These are phyloP conservation scores for Cordyceps tenuipes DNA, from an alignment of 2,329 filamentous ascomycete genomes.

Conservation along the genomic window DNA sequence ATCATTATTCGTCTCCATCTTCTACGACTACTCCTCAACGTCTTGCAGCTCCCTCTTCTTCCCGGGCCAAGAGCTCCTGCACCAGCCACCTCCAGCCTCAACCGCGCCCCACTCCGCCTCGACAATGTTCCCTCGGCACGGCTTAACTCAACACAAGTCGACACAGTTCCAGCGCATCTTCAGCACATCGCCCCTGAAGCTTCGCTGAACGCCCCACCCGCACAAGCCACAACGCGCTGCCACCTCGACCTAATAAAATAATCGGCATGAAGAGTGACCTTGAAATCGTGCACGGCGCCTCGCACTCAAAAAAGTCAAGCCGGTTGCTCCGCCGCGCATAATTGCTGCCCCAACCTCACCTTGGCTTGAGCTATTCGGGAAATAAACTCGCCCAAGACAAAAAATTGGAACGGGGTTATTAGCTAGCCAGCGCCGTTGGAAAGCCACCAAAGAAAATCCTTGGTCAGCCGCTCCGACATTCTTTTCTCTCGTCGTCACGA, in stretches of 20 bases:
- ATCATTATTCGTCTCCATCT: neutral
- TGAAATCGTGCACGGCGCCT: neutral
- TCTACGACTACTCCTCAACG: too few relatives aligned
- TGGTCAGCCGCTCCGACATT: neutral
- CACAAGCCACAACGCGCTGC: constrained; percentile 1
- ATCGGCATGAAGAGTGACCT: neutral
- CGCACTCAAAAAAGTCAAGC: constrained; percentile 2
- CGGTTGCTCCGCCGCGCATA: neutral
- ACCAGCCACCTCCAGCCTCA: neutral
- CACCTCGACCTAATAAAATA: too few relatives aligned
- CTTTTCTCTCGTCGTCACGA: constrained; percentile 2
- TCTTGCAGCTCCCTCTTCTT: neutral
- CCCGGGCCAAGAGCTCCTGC: neutral
- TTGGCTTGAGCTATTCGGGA: neutral
- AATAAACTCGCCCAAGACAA: neutral
- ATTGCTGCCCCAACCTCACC: neutral
- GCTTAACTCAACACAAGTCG: neutral
- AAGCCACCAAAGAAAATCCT: neutral
- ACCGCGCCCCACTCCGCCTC: neutral
- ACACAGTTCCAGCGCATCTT: neutral
- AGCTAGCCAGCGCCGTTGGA: neutral
- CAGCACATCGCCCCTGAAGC: neutral
- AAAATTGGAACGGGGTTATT: neutral
- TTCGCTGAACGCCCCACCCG: neutral
- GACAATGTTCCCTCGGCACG: neutral